Base-by-base conservation (phyloP, 257 asterid species). In the Nicotiana otophora region DNA sequence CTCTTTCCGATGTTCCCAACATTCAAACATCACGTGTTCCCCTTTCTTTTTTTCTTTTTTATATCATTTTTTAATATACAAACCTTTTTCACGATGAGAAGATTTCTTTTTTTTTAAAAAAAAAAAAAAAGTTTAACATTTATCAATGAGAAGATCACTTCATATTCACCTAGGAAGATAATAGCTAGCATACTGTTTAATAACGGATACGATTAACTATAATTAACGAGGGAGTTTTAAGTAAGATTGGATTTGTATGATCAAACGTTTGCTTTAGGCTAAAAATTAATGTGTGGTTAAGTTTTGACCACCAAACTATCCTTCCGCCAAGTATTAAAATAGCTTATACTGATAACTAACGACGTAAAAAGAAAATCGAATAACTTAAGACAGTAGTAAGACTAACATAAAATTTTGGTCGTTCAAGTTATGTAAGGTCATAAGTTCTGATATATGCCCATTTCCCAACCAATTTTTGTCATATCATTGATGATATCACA, bases 1-100 rank as follows among this genome's bases (percentile, higher is more conserved):
- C 84, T 82, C 89, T 88, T 86, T 83, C 78, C 83, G 5, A 86
- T 89, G 91, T 83, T 42, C 78, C 89, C 86, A 84, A 87, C 87
- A 84, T 86, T 87, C 90, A 86, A 87, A 89, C 92, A 87, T 83
- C 85, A 82, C 86, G 61, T 68, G 62, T 63, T 80, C 54, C 8
- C 55, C 58, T 17, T 9, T 10, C 16, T 46, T 17, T 26, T 20
- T 26, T 80, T 28, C 28, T 5, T 31, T 61, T 70, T 10, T 36
- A n/a, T 69, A 69, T 2, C 12, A 36, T 69, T 72, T 46, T 61
- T 61, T 20, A 2, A 70, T 70, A 74, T 48, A 74, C 46, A 63
- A 74, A 48, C 42, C 34, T 53, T 36, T 28, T 75, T 53, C 53
- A n/a, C n/a, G 26, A 74, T 48, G 63, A 42, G 3, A 26, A 74